Percentiles rank a stretch among this genome's conserved stretches.
phyloP scores from a whole-genome alignment of 2,329 filamentous ascomycete genomes.

The Geosmithia morbida region DNA sequence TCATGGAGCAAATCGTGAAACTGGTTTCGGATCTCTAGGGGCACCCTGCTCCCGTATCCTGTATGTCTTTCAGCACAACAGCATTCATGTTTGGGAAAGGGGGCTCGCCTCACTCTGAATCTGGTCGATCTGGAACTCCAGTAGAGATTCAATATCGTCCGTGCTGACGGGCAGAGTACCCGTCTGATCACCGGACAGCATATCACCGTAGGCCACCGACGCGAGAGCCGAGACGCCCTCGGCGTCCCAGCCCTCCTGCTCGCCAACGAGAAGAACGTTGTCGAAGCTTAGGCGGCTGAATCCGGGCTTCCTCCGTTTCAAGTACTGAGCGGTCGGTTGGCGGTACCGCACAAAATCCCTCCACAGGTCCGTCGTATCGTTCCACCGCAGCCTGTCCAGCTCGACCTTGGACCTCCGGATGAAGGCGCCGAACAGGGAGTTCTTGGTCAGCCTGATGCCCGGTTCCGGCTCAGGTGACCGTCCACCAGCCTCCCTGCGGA shows the following conservation, averaged over 20 bases:
- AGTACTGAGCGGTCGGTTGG: constrained; percentile 53
- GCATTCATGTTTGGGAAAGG: background rate
- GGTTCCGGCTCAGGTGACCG: constrained; percentile 15
- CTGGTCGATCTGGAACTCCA: constrained; percentile 80
- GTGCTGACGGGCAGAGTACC: constrained; percentile 45
- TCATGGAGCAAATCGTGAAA: constrained; percentile 56
- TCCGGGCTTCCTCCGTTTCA: constrained; percentile 47
- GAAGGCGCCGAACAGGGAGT: constrained; percentile 71
- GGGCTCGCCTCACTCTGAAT: constrained; percentile 52
- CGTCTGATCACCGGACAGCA: constrained; percentile 26
- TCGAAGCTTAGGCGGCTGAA: constrained; percentile 45
- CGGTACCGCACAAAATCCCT: constrained; percentile 69
- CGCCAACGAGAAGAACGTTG: constrained; percentile 33
- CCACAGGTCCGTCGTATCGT: constrained; percentile 69
- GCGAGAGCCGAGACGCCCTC: constrained; percentile 29
- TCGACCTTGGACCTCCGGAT: constrained; percentile 65
- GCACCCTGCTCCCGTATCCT: constrained; percentile 68
- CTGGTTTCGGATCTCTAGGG: constrained; percentile 55
- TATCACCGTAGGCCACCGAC: constrained; percentile 35
- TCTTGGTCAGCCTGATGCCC: constrained; percentile 50
- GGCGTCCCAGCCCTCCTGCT: constrained; percentile 32
- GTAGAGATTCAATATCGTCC: constrained; percentile 64
- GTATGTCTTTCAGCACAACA: constrained; percentile 4
- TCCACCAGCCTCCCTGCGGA: constrained; percentile 16
- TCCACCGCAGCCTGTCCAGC: constrained; percentile 66